Evolutionary conservation across 2,329 filamentous ascomycete genomes (phyloP), one percentile per base, ranked within the genome.

Genomic region (Scopulariopsis brevicaulis): DNA sequence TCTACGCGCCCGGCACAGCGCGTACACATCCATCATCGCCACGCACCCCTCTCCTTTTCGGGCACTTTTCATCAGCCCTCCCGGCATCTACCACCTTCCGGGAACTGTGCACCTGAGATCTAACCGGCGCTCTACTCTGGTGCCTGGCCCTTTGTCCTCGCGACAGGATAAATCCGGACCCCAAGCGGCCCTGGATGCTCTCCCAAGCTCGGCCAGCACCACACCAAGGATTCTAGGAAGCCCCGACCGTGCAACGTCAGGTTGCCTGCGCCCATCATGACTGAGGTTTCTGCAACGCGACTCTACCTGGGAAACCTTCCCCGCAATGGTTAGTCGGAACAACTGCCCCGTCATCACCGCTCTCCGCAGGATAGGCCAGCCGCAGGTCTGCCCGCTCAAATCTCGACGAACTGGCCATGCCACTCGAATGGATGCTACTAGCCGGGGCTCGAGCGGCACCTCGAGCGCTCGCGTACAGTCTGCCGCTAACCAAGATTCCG

Each of bases 231-330:
- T 22, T 48, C 43, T 48, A 48, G 37, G 40, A 56, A 48, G 2
- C 18, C 37, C 34, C 56, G 22, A 50, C 35, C 46, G 48, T 32
- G 25, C 28, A 18, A 22, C 43, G 43, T 48, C 43, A 20, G 43
- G n/a, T 22, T 18, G 43, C 12, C 43, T 48, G n/a, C 43, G 43
- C 43, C 65, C 70, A 81, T 74, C 72, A 91, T 90, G 83, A 87
- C 84, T 68, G 90, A 96, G 77, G 93, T 96, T 65, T 96, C 91
- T 63, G 87, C 89, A 65, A 97, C 93, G 70, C 85, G 94, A 77
- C 89, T 97, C 66, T 99, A 97, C 79, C 80, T 97, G 77, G 93
- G 93, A 75, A 97, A 97, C 78, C 87, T 99, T 73, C 93, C 94
- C 74, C 90, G 91, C 75, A 90, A 89, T 80, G 91, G 92, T 96